Percentiles rank a stretch among this genome's conserved stretches.
Evolutionary conservation across 2,329 filamentous ascomycete species (phyloP).

Genomic region (Lachnellula hyalina): DNA sequence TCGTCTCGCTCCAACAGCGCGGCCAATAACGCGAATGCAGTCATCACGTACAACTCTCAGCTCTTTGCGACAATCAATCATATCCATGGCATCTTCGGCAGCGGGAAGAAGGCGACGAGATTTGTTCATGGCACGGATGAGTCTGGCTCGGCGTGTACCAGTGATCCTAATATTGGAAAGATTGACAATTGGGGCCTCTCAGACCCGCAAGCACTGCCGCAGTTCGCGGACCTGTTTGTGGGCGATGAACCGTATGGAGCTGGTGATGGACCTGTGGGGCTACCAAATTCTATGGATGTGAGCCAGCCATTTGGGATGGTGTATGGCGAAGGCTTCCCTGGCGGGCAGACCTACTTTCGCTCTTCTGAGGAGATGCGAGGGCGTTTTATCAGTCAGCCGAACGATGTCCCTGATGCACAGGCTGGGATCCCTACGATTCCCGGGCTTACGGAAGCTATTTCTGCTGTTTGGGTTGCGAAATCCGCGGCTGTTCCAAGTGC

Average conservation of each 20-base stretch:
- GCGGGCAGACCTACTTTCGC: conserved; percentile 75
- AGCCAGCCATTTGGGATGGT: conserved; percentile 80
- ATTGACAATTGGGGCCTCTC: conserved; percentile 77
- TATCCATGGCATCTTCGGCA: conserved; percentile 71
- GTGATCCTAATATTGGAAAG: conserved; percentile 72
- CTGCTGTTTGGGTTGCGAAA: conserved; percentile 86
- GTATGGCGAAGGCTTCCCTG: conserved; percentile 80
- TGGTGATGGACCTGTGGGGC: conserved; percentile 70
- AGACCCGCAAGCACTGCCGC: conserved; percentile 68
- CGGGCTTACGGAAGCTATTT: conserved; percentile 64
- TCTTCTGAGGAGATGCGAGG: conserved; percentile 69
- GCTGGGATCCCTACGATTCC: conserved; percentile 74
- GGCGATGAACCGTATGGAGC: conserved; percentile 71
- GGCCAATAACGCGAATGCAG: conserved; percentile 60
- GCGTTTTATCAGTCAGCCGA: conserved; percentile 62
- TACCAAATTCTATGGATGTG: conserved; percentile 85
- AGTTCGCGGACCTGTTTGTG: conserved; percentile 72
- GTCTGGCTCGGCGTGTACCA: conserved; percentile 70
- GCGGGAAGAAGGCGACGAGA: conserved; percentile 66
- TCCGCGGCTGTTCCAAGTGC: conserved; percentile 63
- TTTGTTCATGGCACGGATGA: conserved; percentile 82
- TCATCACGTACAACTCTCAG: conserved; percentile 81
- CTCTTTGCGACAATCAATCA: conserved; percentile 74
- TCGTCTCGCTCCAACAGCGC: conserved; percentile 42
- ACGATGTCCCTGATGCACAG: conserved; percentile 55